Conservation (phyloP, 805 yeast genomes). For the Candida odintsovae region DNA sequence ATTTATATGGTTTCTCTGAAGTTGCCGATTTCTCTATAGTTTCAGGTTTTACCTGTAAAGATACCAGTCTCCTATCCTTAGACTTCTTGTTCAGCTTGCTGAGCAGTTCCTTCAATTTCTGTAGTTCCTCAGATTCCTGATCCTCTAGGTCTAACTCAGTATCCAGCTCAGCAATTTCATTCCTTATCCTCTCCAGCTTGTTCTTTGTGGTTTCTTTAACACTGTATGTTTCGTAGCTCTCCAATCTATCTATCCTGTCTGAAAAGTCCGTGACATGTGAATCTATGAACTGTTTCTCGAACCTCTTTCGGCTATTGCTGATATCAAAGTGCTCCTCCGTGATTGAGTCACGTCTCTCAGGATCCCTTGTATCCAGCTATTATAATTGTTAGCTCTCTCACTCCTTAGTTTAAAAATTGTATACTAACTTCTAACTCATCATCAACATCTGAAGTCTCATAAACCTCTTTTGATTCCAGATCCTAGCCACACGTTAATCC, state of each 20-base stretch:
- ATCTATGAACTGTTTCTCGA: slow-evolving; percentile 24
- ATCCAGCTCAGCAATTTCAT: slow-evolving; percentile 34
- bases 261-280: slow-evolving; percentile 21
- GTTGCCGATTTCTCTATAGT: neutral
- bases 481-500: slow-evolving; percentile 14
- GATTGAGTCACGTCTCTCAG: slow-evolving; percentile 20
- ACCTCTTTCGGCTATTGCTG: slow-evolving; percentile 18
- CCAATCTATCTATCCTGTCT: slow-evolving; percentile 27
- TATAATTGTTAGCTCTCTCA: neutral
- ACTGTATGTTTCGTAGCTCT: slow-evolving; percentile 29
- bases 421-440: slow-evolving; percentile 32
- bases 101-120: slow-evolving; percentile 16
- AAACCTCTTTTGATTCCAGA: slow-evolving; percentile 29
- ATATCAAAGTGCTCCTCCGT: slow-evolving; percentile 13
- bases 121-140: slow-evolving; percentile 14
- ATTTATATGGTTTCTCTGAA: neutral
- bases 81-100: slow-evolving; percentile 12
- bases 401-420: neutral
- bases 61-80: slow-evolving; percentile 7
- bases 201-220: slow-evolving; percentile 34
- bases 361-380: neutral
- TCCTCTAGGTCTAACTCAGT: slow-evolving; percentile 12
- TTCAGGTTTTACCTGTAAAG: neutral
- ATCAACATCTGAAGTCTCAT: slow-evolving; percentile 36
- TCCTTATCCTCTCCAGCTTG: slow-evolving; percentile 31